Percentiles rank a stretch among this genome's conserved stretches.
Conservation (phyloP, 1,284 basidiomycete genomes). For the Singerocomus rubriflavus region DNA sequence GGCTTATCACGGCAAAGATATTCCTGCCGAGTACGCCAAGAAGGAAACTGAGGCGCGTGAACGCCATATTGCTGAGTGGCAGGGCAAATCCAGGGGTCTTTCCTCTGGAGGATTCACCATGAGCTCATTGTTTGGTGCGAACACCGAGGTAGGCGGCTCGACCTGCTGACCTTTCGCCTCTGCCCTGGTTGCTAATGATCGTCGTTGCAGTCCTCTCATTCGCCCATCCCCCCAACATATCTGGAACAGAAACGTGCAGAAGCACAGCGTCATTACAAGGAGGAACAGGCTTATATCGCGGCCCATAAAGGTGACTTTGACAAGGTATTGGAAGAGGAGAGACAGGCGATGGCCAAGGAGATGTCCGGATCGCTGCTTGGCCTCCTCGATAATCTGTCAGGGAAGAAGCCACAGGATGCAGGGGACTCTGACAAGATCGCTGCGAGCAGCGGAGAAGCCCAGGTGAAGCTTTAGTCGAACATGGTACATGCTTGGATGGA, state of each 20-base stretch:
- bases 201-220: slow-evolving; percentile 24
- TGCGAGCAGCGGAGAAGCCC: slow-evolving; percentile 8
- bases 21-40: slow-evolving; percentile 86
- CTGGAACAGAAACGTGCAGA: slow-evolving; percentile 89
- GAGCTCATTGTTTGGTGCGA: slow-evolving; percentile 35
- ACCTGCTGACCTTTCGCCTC: neutral
- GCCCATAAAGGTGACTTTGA: slow-evolving; percentile 83
- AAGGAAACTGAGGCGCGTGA: slow-evolving; percentile 80
- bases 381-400: slow-evolving; percentile 36
- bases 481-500: neutral
- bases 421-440: slow-evolving; percentile 2
- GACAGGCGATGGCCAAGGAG: slow-evolving; percentile 68
- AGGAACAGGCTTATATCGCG: slow-evolving; percentile 86
- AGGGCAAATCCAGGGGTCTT: slow-evolving; percentile 49
- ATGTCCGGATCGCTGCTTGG: slow-evolving; percentile 49
- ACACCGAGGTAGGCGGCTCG: slow-evolving; percentile 19
- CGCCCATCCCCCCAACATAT: slow-evolving; percentile 71
- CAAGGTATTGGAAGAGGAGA: slow-evolving; percentile 77
- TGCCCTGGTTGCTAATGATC: slow-evolving; percentile 1
- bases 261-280: slow-evolving; percentile 79
- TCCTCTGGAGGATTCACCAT: slow-evolving; percentile 52
- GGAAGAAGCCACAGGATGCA: slow-evolving; percentile 38
- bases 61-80: slow-evolving; percentile 81
- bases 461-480: slow-evolving; percentile 9
- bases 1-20: slow-evolving; percentile 85